Evolutionary conservation across 176 grass and related monocot genomes (phyloP).

Genomic region (Oryza punctata): DNA sequence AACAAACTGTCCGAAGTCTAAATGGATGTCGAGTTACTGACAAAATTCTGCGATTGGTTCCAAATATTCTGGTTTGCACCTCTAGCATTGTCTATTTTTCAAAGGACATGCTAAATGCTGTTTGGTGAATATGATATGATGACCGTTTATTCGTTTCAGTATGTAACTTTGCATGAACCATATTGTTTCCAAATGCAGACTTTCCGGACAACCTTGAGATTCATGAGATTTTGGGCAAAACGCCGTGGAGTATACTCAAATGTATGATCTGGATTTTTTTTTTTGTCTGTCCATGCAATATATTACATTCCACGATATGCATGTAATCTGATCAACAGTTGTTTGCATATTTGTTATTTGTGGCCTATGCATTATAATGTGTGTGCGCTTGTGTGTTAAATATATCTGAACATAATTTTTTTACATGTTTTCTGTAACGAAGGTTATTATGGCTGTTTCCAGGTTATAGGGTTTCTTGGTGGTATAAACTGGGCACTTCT

Average conservation of each 20-base stretch:
- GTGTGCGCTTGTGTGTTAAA: not conserved
- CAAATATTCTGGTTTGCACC: conserved; percentile 64
- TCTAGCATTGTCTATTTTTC: conserved; percentile 28
- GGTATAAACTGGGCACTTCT: conserved; percentile 99
- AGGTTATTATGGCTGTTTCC: conserved; percentile 32
- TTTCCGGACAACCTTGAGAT: conserved; percentile 87
- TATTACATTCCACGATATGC: not conserved
- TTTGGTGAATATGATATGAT: not conserved
- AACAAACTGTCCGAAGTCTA: conserved; percentile 88
- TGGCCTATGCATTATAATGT: not conserved
- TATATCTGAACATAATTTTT: not conserved
- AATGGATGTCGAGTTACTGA: conserved; percentile 95
- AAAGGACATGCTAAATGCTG: conserved; percentile 6
- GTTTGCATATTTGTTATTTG: not conserved
- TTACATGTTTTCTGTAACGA: conserved; percentile 14
- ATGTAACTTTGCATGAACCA: not conserved
- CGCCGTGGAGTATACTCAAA: conserved; percentile 88
- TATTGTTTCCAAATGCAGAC: conserved; percentile 56
- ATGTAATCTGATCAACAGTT: not conserved
- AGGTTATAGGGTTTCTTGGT: conserved; percentile 97
- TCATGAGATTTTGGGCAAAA: conserved; percentile 93
- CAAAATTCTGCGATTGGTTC: conserved; percentile 85
- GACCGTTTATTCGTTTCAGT: not conserved
- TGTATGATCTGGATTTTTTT: conserved; percentile 45
- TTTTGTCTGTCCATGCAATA: not conserved